Evolutionary conservation across 2,329 filamentous ascomycete species (phyloP), one percentile per base, ranked within the genome.

Genomic region (Microsporum canis): DNA sequence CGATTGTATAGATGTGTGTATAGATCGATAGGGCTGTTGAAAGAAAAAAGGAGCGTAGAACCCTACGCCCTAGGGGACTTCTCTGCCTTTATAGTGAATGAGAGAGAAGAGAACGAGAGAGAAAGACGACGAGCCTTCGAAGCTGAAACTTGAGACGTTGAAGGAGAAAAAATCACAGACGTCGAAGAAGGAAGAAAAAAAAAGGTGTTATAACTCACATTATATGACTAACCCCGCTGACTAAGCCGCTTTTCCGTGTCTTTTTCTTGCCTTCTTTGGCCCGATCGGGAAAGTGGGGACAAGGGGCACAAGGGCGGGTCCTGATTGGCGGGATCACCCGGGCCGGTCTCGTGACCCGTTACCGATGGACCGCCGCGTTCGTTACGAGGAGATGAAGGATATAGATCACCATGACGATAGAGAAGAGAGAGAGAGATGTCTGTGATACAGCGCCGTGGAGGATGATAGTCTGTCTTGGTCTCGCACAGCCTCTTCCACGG

Each of bases 281-380:
- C 12, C 49, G 49, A 53, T 34, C 10, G 27, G 49, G 49, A 14
- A 53, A 53, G 49, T 53, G 49, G 47, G 12, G 3, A 3, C 10
- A 10, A 53, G 49, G 49, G 31, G 27, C 49, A 53, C 49, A 27
- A 53, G 49, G 4, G 29, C 29, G 27, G 49, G 12, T n/a, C 27
- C 12, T 53, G 27, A 53, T 53, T 53, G 49, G 49, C 29, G 49
- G 49, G 49, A 53, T 31, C 49, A 53, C 10, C 49, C 49, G 49
- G 12, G 49, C 49, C 49, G 49, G 49, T 53, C 49, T 53, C 49
- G 49, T 53, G 49, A 53, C 49, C 49, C 27, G 49, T n/a, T 14
- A 53, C 23, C 31, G 12, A 33, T 5, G n/a, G 34, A 4, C 49
- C 27, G 49, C 49, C 12, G 10, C 4, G 49, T 6, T n/a, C 39